Evolutionary conservation across 2,329 filamentous ascomycete species (phyloP).

Genomic region (Diaporthe nobilis): DNA sequence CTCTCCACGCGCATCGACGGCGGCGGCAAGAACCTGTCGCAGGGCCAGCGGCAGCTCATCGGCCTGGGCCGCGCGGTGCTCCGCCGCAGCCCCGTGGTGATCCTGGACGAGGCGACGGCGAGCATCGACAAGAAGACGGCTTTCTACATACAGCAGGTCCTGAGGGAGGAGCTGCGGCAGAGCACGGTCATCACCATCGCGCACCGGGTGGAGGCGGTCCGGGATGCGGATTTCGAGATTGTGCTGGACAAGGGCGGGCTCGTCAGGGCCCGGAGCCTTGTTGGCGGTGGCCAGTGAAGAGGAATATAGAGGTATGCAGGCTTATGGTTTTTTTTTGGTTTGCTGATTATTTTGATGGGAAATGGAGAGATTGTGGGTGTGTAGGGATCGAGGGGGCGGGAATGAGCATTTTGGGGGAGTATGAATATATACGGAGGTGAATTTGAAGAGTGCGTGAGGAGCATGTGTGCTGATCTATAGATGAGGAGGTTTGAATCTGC

Average conservation of each 20-base stretch:
- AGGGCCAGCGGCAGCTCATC: conserved; percentile 74
- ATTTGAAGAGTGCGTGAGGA: neutral
- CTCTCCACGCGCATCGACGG: conserved; percentile 68
- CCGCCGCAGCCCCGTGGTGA: conserved; percentile 71
- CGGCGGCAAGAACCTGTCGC: conserved; percentile 73
- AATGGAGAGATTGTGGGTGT: neutral
- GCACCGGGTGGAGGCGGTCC: conserved; percentile 75
- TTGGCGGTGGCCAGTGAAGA: neutral
- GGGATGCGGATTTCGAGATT: conserved; percentile 69
- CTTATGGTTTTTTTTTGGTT: neutral
- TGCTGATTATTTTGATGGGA: neutral
- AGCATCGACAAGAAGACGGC: conserved; percentile 74
- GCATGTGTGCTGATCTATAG: neutral
- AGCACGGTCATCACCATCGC: conserved; percentile 77
- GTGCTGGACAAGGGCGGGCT: conserved; percentile 67
- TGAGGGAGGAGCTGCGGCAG: conserved; percentile 66
- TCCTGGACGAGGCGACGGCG: conserved; percentile 76
- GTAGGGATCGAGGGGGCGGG: neutral
- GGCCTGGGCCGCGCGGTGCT: conserved; percentile 73
- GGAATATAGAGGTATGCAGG: neutral
- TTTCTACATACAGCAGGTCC: conserved; percentile 68
- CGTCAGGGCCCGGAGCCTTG: conserved; percentile 51
- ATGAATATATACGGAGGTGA: neutral
- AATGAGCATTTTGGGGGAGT: neutral
- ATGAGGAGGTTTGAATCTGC: neutral